Conservation (phyloP, 2,329 filamentous ascomycete genomes). For the Verticillium isaacii region DNA sequence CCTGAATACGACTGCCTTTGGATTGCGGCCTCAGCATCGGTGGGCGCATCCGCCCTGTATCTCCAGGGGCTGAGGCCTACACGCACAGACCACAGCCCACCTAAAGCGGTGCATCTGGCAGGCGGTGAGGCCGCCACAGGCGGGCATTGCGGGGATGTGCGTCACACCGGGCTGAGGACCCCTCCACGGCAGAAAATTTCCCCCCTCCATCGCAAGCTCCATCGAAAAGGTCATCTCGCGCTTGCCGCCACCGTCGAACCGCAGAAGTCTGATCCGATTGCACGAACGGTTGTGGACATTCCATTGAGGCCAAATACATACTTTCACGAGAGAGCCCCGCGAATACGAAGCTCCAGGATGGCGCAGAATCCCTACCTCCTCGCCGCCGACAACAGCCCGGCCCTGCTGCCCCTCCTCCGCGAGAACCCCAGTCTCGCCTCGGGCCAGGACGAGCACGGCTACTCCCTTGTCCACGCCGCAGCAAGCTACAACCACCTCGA, state of each 20-base stretch:
- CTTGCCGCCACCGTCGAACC: conserved; percentile 2
- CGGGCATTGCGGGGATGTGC: conserved; percentile 6
- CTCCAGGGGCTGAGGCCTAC: not conserved
- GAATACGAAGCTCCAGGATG: conserved; percentile 26
- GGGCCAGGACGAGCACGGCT: conserved; percentile 83
- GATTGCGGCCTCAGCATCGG: not conserved
- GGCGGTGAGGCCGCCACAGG: conserved; percentile 4
- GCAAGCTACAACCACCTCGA: conserved; percentile 86
- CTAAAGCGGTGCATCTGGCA: not conserved
- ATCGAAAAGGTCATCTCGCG: not conserved
- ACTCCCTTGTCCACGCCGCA: conserved; percentile 89
- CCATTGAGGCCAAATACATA: not conserved
- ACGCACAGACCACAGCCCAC: not conserved
- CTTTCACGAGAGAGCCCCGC: not conserved
- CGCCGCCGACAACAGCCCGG: conserved; percentile 75
- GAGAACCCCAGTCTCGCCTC: conserved; percentile 72
- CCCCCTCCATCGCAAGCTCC: conserved; percentile 6
- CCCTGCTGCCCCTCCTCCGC: conserved; percentile 70
- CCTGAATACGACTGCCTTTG: not conserved
- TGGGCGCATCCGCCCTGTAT: not conserved
- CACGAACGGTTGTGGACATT: not conserved
- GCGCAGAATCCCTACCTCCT: conserved; percentile 63
- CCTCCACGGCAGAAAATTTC: conserved; percentile 13
- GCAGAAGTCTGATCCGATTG: not conserved
- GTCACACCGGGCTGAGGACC: conserved; percentile 8